phyloP scores from a whole-genome alignment of 352 stramenopile species.

The Pythium folliculosum region DNA sequence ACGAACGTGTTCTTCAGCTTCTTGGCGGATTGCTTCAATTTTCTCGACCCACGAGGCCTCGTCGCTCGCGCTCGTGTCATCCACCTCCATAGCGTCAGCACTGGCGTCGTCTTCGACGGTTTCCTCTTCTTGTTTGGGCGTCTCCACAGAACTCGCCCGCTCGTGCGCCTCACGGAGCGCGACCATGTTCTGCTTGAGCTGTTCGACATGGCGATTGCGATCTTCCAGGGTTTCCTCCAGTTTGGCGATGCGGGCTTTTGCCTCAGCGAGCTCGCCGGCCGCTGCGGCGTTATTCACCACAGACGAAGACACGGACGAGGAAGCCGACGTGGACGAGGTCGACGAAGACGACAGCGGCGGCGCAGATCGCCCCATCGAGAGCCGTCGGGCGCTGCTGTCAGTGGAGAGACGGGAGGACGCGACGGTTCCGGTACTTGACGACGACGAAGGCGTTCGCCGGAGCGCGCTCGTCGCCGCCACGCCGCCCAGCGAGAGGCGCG shows the following conservation, averaged over 20 bases:
- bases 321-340: not conserved
- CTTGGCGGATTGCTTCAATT: slow-evolving; percentile 50
- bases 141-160: not conserved
- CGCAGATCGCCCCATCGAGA: slow-evolving; percentile 16
- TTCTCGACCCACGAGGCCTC: slow-evolving; percentile 50
- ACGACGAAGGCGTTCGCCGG: slow-evolving; percentile 20
- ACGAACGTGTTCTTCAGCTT: slow-evolving; percentile 65
- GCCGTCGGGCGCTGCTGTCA: slow-evolving; percentile 18
- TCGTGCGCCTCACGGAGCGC: slow-evolving; percentile 51
- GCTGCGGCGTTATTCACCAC: slow-evolving; percentile 1
- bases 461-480: slow-evolving; percentile 10
- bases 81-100: slow-evolving; percentile 38
- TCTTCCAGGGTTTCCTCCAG: slow-evolving; percentile 75
- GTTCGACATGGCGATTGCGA: slow-evolving; percentile 64
- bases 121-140: slow-evolving; percentile 35
- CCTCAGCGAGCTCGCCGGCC: slow-evolving; percentile 51
- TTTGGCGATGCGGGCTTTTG: slow-evolving; percentile 49
- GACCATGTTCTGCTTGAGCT: slow-evolving; percentile 61
- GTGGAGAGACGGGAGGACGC: slow-evolving; percentile 17
- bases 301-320: not conserved
- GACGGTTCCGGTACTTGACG: not conserved
- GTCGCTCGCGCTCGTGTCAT: slow-evolving; percentile 18
- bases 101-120: slow-evolving; percentile 29
- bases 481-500: slow-evolving; percentile 18
- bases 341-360: slow-evolving; percentile 9